Base-by-base conservation (phyloP, 176 grass and related monocot species). In the Saccharum spontaneum region DNA sequence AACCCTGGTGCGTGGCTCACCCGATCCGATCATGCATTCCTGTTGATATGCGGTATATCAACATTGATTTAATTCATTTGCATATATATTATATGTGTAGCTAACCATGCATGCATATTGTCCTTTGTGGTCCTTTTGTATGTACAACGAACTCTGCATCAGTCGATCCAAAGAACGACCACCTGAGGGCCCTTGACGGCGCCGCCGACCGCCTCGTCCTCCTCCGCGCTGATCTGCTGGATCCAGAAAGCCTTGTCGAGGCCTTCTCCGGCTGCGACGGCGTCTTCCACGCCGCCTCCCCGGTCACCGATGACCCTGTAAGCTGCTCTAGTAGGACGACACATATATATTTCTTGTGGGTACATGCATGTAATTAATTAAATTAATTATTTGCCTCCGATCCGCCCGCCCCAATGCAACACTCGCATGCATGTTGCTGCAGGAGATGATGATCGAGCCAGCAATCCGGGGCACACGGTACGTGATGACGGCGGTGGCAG, bases 371-470 rank as follows among this genome's bases (percentile, higher is more conserved):
- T 1, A 34, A 36, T 36, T 36, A 36, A 36, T 36, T 36, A 36
- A 36, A 36, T 36, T 38, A 36, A 36, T 36, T 38, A 10, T 41
- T 41, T 41, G 40, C 8, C 8, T 8, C 40, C 40, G 7, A 38
- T 38, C 37, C 0, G 37, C 40, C 40, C 40, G 8, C 40, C 5
- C 40, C 40, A 41, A 46, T 46, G 44, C 44, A 46, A 44, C 8
- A 44, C 48, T 50, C 48, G 40, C 1, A 8, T 61, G 6, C 12
- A 77, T 41, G 5, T n/a, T 38, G 8, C 40, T 41, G 12, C 24
- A 97, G 92, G 90, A 92, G 86, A 83, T 38, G 79, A 90, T 97
- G 90, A 90, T 97, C 45, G 90, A 94, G 78, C 94, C 92, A 46
- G 90, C 94, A 22, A 85, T 97, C 67, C 77, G 65, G 3, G 94